Base-by-base conservation (phyloP, 2,329 filamentous ascomycete genomes). In the Dothiorella sarmentorum region DNA sequence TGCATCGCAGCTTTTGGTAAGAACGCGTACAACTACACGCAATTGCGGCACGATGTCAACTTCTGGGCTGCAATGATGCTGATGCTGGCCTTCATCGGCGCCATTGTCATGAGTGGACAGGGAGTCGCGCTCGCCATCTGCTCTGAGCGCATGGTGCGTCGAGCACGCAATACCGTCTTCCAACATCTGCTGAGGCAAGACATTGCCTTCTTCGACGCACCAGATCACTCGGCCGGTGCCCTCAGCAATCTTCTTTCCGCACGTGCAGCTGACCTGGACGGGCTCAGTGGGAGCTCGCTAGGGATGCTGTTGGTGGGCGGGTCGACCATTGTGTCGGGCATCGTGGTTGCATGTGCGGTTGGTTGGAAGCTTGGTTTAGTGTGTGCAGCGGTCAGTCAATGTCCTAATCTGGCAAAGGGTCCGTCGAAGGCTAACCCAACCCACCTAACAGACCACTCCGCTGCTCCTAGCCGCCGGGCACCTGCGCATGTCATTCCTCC, bases 341-440 rank as follows among this genome's bases (percentile, higher is more conserved):
- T 89, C 60, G 73, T 82, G 15, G 75, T 94, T 24, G 81, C 86
- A 10, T 75, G 89, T 11, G 81, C 83, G 7, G 83, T 95, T 60
- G 89, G 87, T 6, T 96, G 91, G 90, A 94, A 94, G 72, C 78
- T 95, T 20, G 87, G 88, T 7, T 81, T 96, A 1, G 90, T 95
- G 24, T 91, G 89, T 67, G 87, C 87, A 53, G 79, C 88, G 1
- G n/a, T n/a, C n/a, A n/a, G n/a, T n/a, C n/a, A n/a, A n/a, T n/a
- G n/a, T n/a, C n/a, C n/a, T n/a, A n/a, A n/a, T n/a, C n/a, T n/a
- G n/a, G n/a, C n/a, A n/a, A n/a, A n/a, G n/a, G n/a, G n/a, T n/a
- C n/a, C n/a, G n/a, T n/a, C n/a, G n/a, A n/a, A n/a, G n/a, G n/a
- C n/a, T n/a, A n/a, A n/a, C n/a, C n/a, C n/a, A n/a, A n/a, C n/a